These are phyloP conservation scores for Naganishia onofrii DNA, from an alignment of 768 basidiomycete species.

Conservation along the genomic window DNA sequence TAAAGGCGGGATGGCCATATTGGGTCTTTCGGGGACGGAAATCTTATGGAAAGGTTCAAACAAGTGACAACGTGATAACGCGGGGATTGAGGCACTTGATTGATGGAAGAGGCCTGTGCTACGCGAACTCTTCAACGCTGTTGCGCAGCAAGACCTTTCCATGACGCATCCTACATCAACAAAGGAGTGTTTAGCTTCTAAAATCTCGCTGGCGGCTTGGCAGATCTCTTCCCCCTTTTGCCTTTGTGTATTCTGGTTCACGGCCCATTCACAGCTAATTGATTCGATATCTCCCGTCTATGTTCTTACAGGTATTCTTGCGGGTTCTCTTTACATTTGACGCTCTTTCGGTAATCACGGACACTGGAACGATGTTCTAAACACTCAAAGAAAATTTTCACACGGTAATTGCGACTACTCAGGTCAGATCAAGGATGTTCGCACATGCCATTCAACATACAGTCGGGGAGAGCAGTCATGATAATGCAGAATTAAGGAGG, in stretches of 20 bases:
- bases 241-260: neutral
- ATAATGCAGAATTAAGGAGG: neutral
- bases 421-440: neutral
- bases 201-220: neutral
- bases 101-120: neutral
- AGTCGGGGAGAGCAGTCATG: neutral
- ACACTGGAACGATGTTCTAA: slow-evolving; percentile 1
- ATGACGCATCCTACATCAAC: neutral
- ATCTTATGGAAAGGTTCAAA: neutral
- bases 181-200: neutral
- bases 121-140: neutral
- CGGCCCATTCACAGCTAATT: neutral
- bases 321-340: neutral
- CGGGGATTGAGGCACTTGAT: neutral
- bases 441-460: neutral
- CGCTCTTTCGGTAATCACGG: slow-evolving; percentile 6
- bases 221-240: neutral
- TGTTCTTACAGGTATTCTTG: slow-evolving; percentile 4
- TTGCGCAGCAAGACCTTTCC: neutral
- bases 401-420: neutral
- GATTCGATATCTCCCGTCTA: neutral
- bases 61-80: neutral
- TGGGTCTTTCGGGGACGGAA: neutral
- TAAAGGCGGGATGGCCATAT: neutral
- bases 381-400: neutral